phyloP scores from a whole-genome alignment of 2,329 filamentous ascomycete species.

The Botrytis medusae region DNA sequence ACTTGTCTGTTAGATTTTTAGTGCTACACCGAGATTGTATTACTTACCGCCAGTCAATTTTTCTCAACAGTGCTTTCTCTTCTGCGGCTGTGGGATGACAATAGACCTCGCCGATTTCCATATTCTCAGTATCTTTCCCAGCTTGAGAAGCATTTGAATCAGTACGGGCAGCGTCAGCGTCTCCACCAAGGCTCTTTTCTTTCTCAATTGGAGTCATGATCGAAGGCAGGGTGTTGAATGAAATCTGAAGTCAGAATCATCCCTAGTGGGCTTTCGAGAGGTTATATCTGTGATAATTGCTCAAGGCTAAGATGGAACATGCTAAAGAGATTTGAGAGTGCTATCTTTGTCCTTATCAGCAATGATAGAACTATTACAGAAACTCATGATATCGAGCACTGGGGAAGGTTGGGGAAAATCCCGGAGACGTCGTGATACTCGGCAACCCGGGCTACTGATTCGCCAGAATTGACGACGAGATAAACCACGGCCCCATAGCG shows the following conservation, averaged over 20 bases:
- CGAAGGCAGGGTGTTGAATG: neutral
- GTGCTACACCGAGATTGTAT: neutral
- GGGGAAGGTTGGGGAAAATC: constrained; percentile 2
- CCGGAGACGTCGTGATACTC: neutral
- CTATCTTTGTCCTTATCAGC: constrained; percentile 1
- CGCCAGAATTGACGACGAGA: constrained; percentile 9
- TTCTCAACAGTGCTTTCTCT: constrained; percentile 2
- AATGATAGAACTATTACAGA: neutral
- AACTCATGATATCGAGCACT: neutral
- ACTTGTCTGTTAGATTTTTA: neutral
- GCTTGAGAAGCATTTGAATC: neutral
- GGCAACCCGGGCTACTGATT: neutral
- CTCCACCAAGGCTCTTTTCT: neutral
- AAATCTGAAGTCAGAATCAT: neutral
- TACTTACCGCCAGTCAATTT: constrained; percentile 9
- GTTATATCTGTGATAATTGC: neutral
- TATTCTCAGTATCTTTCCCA: neutral
- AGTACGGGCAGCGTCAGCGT: neutral
- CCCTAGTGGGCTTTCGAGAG: neutral
- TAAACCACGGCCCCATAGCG: too few species aligned
- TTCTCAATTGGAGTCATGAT: neutral
- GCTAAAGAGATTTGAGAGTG: neutral
- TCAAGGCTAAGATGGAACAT: neutral
- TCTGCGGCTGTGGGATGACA: neutral
- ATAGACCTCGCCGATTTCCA: constrained; percentile 1